phyloP scores from a whole-genome alignment of 1,284 basidiomycete genomes.

The Tilletia setariae region DNA sequence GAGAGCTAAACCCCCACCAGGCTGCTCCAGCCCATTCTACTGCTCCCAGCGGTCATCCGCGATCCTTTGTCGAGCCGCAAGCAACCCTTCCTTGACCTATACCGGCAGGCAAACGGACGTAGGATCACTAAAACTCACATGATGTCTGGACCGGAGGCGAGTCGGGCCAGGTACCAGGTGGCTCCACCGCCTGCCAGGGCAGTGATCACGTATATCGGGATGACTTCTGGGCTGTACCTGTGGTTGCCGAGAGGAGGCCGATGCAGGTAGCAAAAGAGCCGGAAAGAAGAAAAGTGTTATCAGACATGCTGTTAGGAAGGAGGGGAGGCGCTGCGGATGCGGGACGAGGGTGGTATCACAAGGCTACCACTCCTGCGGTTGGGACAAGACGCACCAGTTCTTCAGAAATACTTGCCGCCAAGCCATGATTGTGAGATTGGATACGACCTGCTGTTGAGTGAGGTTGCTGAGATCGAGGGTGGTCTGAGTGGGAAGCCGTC shows the following conservation, averaged over 20 bases:
- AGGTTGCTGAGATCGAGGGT: not conserved
- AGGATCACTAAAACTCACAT: constrained; percentile 20
- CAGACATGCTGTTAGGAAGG: not conserved
- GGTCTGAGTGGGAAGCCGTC: not conserved
- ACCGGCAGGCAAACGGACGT: too few species aligned
- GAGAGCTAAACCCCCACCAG: too few species aligned
- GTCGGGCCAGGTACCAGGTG: constrained; percentile 45
- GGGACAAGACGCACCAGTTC: constrained; percentile 36
- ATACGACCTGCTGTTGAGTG: not conserved
- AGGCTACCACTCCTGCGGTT: not conserved
- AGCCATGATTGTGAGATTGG: constrained; percentile 2
- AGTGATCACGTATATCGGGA: constrained; percentile 47
- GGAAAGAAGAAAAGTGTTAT: not conserved
- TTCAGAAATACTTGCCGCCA: constrained; percentile 31
- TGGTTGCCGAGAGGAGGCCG: not conserved
- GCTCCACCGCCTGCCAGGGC: constrained; percentile 45
- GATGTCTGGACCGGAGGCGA: constrained; percentile 47
- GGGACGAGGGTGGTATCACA: not conserved
- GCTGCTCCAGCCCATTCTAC: too few species aligned
- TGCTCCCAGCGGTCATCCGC: not conserved
- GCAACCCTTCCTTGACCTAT: too few species aligned
- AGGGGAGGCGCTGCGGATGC: not conserved
- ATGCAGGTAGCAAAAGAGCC: not conserved
- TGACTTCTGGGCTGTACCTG: constrained; percentile 39
- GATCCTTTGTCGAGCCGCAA: not conserved